A percentile compares a stretch with the other conserved stretches of the same genome.
Evolutionary conservation across 73 alveolate genomes (phyloP).

Genomic region (Tetrahymena malaccensis): DNA sequence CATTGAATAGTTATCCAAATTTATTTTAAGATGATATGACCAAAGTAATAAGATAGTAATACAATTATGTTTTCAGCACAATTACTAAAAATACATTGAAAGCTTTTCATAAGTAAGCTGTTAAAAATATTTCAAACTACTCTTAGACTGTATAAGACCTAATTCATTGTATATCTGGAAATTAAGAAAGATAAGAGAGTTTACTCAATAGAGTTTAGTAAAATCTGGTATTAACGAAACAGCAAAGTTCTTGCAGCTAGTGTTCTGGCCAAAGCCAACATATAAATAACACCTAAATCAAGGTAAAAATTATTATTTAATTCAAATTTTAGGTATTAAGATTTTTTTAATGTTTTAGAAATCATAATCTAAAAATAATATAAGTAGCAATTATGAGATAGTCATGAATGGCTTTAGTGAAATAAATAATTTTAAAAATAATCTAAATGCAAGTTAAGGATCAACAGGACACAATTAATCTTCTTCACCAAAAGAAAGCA

Average conservation of each 20-base stretch:
- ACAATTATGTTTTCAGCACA: background rate
- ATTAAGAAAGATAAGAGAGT: background rate
- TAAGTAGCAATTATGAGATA: background rate
- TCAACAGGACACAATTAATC: background rate
- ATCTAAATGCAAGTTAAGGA: background rate
- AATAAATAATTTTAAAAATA: background rate
- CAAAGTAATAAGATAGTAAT: background rate
- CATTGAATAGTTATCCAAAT: background rate
- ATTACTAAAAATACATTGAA: background rate
- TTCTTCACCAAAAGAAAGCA: background rate
- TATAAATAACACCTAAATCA: background rate
- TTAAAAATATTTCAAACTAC: background rate
- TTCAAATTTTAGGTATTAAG: background rate
- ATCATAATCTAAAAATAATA: background rate
- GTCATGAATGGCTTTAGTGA: background rate
- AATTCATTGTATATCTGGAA: background rate
- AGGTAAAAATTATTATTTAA: background rate
- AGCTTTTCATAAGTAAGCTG: background rate
- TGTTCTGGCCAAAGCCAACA: background rate
- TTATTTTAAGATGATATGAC: background rate
- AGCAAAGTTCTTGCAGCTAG: background rate
- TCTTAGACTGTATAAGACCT: background rate
- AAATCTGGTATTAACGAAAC: background rate
- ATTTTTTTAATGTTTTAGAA: background rate
- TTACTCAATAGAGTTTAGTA: background rate